Percentiles rank a stretch among this genome's conserved stretches.
These are phyloP conservation scores for Pezicula carpinea DNA, from an alignment of 2,329 filamentous ascomycete species.

Conservation along the genomic window DNA sequence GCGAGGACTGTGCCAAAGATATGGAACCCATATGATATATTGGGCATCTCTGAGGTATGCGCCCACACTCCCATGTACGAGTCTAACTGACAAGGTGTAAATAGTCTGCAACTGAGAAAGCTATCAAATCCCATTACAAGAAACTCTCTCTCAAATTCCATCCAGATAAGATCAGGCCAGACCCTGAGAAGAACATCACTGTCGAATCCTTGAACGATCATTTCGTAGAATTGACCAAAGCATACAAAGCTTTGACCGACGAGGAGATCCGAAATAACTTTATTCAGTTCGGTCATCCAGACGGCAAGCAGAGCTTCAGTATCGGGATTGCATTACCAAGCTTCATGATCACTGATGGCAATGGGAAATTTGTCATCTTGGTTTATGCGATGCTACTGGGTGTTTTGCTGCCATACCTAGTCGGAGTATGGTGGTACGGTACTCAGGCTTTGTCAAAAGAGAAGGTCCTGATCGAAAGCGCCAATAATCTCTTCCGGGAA, in stretches of 20 bases:
- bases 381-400: constrained; percentile 86
- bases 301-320: constrained; percentile 96
- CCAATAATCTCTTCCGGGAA: constrained; percentile 90
- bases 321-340: constrained; percentile 95
- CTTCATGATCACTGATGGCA: constrained; percentile 87
- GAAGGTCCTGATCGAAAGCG: constrained; percentile 85
- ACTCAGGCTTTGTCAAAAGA: constrained; percentile 91
- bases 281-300: constrained; percentile 90
- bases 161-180: constrained; percentile 86
- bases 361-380: constrained; percentile 90
- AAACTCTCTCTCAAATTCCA: constrained; percentile 81
- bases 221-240: constrained; percentile 95
- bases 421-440: constrained; percentile 98
- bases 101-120: constrained; percentile 76
- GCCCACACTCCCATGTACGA: background rate
- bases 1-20: constrained; percentile 68
- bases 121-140: constrained; percentile 90
- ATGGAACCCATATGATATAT: constrained; percentile 96
- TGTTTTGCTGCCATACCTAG: constrained; percentile 84
- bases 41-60: constrained; percentile 75
- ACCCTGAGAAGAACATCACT: constrained; percentile 85
- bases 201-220: constrained; percentile 75
- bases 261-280: constrained; percentile 97
- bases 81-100: constrained; percentile 11
- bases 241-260: constrained; percentile 95